Percentiles rank a stretch among this genome's conserved stretches.
Evolutionary conservation across 768 basidiomycete genomes (phyloP).

Genomic region (Sistotremastrum suecicum): DNA sequence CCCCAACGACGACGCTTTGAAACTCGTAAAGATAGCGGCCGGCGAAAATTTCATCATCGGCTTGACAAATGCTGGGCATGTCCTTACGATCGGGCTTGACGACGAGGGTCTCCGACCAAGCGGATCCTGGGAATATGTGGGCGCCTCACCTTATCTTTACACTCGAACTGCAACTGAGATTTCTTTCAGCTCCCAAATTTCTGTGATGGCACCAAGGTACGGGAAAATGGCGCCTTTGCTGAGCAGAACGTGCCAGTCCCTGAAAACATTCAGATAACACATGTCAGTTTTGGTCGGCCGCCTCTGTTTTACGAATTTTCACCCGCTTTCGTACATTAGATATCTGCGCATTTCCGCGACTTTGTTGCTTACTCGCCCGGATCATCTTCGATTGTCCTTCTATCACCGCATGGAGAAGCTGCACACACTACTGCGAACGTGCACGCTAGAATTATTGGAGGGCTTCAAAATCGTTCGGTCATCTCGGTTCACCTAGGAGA

Average conservation of each 20-base stretch:
- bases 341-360: conserved; percentile 72
- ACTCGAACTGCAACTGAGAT: background rate
- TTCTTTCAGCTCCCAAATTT: conserved; percentile 51
- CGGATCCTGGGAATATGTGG: conserved; percentile 55
- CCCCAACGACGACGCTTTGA: conserved; percentile 13
- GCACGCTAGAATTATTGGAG: conserved; percentile 50
- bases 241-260: conserved; percentile 18
- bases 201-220: conserved; percentile 44
- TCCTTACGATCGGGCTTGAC: conserved; percentile 42
- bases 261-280: conserved; percentile 35
- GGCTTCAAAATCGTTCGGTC: conserved; percentile 60
- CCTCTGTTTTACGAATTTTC: conserved; percentile 1
- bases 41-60: conserved; percentile 62
- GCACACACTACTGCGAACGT: conserved; percentile 27
- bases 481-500: conserved; percentile 88
- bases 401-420: conserved; percentile 31
- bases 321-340: conserved; percentile 25
- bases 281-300: conserved; percentile 4
- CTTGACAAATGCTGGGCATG: conserved; percentile 67
- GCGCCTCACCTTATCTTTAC: conserved; percentile 11
- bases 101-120: conserved; percentile 26
- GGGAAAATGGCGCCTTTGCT: conserved; percentile 29
- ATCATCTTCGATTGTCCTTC: conserved; percentile 54
- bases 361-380: conserved; percentile 77
- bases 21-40: conserved; percentile 70